Evolutionary conservation across 2,329 filamentous ascomycete species (phyloP).

Genomic region (Talaromyces sp.): DNA sequence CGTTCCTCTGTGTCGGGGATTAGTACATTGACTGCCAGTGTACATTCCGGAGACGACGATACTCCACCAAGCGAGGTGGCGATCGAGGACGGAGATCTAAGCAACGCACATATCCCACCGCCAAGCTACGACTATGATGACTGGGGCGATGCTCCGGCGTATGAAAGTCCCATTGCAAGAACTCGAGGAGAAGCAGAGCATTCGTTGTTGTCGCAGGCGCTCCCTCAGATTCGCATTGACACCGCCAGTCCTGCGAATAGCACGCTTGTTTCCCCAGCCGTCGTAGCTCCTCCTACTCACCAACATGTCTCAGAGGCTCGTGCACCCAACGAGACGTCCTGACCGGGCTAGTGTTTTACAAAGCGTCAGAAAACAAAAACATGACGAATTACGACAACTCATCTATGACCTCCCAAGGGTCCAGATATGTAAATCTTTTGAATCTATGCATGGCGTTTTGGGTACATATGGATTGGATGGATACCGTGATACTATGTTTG

Average conservation of each 20-base stretch:
- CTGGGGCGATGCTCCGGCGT: constrained; percentile 30
- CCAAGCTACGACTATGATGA: constrained; percentile 25
- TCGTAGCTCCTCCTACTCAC: not conserved
- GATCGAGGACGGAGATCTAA: constrained; percentile 17
- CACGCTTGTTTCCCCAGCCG: not conserved
- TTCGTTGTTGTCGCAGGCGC: not conserved
- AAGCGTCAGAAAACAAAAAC: not conserved
- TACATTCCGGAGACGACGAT: constrained; percentile 12
- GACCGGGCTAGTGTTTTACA: not conserved
- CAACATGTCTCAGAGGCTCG: not conserved
- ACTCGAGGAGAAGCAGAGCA: not conserved
- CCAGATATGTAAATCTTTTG: not conserved
- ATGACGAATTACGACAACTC: not conserved
- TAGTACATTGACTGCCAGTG: constrained; percentile 11
- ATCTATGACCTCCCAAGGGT: not conserved
- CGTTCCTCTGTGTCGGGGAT: constrained; percentile 14
- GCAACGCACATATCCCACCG: constrained; percentile 22
- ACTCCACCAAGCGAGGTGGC: not conserved
- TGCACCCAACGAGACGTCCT: not conserved
- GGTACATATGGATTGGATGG: not conserved
- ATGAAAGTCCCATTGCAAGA: constrained; percentile 20
- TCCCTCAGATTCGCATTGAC: constrained; percentile 18
- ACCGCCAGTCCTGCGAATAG: constrained; percentile 14
- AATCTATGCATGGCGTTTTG: not conserved
- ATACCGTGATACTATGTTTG: not conserved